A percentile compares a stretch with the other conserved stretches of the same genome.
Conservation (phyloP, 108 stramenopile genomes). For the Fragilaria crotonensis region DNA sequence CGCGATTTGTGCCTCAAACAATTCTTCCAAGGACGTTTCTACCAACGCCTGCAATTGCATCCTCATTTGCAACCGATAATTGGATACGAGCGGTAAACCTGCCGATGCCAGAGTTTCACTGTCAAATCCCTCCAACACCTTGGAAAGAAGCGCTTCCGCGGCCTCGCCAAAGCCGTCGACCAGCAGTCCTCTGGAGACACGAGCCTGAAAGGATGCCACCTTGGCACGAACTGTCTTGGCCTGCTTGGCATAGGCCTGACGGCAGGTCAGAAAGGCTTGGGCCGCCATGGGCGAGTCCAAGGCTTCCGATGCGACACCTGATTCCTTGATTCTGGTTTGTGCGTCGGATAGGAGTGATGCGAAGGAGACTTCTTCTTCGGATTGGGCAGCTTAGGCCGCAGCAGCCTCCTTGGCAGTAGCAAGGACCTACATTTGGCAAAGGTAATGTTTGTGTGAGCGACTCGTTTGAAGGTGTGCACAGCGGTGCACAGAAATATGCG, state of each 20-base stretch:
- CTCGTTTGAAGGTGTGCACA: not conserved
- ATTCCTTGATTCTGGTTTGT: constrained; percentile 31
- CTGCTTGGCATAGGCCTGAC: constrained; percentile 60
- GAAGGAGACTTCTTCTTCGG: constrained; percentile 17
- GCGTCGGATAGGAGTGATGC: constrained; percentile 43
- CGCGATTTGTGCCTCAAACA: constrained; percentile 65
- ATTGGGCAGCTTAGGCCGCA: constrained; percentile 8
- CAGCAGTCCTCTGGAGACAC: constrained; percentile 49
- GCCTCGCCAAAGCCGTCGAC: constrained; percentile 60
- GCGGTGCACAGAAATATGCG: no score
- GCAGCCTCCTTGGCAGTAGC: constrained; percentile 25
- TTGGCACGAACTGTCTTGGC: constrained; percentile 53
- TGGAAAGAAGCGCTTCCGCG: constrained; percentile 42
- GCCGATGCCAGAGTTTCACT: constrained; percentile 67
- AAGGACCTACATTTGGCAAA: constrained; percentile 28
- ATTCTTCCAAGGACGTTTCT: constrained; percentile 38
- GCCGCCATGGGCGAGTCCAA: constrained; percentile 65
- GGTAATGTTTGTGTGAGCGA: not conserved
- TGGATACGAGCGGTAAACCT: constrained; percentile 50
- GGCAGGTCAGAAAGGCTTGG: constrained; percentile 58
- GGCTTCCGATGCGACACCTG: constrained; percentile 34
- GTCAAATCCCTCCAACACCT: constrained; percentile 57
- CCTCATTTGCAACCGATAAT: constrained; percentile 54
- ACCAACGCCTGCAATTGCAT: constrained; percentile 52
- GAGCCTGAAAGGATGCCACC: constrained; percentile 59